Evolutionary conservation across 2,329 filamentous ascomycete species (phyloP), one percentile per base, ranked within the genome.

Genomic region (Dothideomycetes sp.): DNA sequence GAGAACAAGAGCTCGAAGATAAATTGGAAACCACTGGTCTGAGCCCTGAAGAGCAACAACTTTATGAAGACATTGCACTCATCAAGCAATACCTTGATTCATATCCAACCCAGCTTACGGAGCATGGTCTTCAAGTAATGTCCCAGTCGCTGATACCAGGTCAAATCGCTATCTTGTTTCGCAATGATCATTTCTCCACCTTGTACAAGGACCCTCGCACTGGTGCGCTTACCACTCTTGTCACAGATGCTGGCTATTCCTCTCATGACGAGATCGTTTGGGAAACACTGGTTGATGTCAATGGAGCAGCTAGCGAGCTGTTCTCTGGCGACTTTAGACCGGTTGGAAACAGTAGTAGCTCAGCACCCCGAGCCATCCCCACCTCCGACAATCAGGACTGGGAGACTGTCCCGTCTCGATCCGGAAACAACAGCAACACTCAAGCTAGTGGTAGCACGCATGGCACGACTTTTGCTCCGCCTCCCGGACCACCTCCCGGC

Each of bases 151-250:
- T 95, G 42, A 65, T 73, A 10, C 81, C 86, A 1, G 89, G 87
- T 2, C 77, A 82, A 1, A 76, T 95, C 45, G 85, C 85, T 0
- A 96, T 98, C 36, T 63, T 98, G 2, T 98, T 98, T 65, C 77
- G 91, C 18, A 98, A 98, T 52, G 89, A 98, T 54, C 91, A 98
- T 57, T 98, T 98, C 55, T 87, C 86, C 31, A 96, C 89, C 0
- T 61, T 98, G 0, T 94, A 94, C 61, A 85, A 88, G 45, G 86
- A 96, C 51, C 86, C 89, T 0, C 67, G 79, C 33, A 85, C 80
- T 1, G 70, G 77, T 31, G 73, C 84, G 48, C 70, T 96, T 1
- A 75, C 89, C 47, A 86, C 84, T 0, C 66, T 98, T 3, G 87
- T 98, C 11, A 96, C 91, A 0, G 91, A 98, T 56, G 83, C 86